Base-by-base conservation (phyloP, 352 stramenopile species). In the Elongisporangium prolatum region DNA sequence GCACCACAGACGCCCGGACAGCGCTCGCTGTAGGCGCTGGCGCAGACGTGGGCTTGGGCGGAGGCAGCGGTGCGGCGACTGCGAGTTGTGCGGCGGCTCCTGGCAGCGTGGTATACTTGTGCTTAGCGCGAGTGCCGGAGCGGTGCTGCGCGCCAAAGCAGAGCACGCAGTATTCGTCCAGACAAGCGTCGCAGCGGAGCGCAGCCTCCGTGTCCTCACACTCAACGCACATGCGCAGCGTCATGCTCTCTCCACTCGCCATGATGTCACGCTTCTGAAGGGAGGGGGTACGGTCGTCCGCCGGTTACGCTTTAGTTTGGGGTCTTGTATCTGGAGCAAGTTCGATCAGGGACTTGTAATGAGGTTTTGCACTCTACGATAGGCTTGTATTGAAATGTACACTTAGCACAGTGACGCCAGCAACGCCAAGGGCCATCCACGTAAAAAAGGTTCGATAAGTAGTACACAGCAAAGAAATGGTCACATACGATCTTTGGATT, bases 161-260 rank as follows among this genome's bases (percentile, higher is more conserved):
- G 2, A 92, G 68, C 20, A 74, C 68, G 54, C 87, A 96, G 62
- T 91, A 96, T 0, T 77, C 53, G 61, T 96, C 87, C 11, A 72
- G 64, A 56, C 87, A 96, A 28, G 74, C 69, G 10, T 79, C 63
- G 61, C 87, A 96, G 24, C 61, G 63, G 14, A 95, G 61, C 21
- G 76, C 77, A 0, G 86, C 86, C 53, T 74, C 72, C 34, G 85
- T 90, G 61, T 95, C 85, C 59, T 95, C 85, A 64, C 86, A 96
- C 64, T 96, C 84, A 54, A 93, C 68, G 71, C 84, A 96, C 74
- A 89, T 85, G 11, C 48, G 55, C 59, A 59, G 14, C 49, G 58
- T 38, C 68, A 72, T 74, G 25, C 48, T 55, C 21, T 50, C 48
- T 40, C 28, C 28, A 13, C 28, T 40, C 28, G 9, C 28, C 28